These are phyloP conservation scores for Taiwanofungus camphoratus DNA, from an alignment of 1,284 basidiomycete species.

Conservation along the genomic window DNA sequence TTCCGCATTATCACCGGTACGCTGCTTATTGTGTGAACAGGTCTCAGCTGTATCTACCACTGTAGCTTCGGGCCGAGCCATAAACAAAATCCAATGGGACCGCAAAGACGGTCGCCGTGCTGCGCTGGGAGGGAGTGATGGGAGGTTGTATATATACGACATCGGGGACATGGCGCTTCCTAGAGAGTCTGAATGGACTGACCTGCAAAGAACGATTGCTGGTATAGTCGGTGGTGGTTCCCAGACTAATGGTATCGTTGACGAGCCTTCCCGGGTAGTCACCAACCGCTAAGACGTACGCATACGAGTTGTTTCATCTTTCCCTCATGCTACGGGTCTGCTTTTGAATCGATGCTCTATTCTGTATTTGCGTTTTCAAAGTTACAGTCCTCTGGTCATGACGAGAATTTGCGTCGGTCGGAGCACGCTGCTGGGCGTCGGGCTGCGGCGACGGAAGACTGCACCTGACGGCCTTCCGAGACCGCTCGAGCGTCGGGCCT, in stretches of 20 bases:
- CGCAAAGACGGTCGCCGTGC: conserved; percentile 78
- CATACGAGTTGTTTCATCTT: conserved; percentile 1
- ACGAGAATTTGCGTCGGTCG: too few relatives aligned
- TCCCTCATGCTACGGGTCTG: neutral
- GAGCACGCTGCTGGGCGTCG: too few relatives aligned
- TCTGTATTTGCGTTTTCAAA: too few relatives aligned
- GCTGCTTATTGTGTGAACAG: conserved; percentile 32
- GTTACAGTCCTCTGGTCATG: too few relatives aligned
- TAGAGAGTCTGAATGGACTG: conserved; percentile 84
- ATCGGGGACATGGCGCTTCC: conserved; percentile 86
- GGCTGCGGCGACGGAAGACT: too few relatives aligned
- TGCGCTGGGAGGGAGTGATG: conserved; percentile 88
- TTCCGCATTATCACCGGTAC: conserved; percentile 1
- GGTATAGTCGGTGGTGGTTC: conserved; percentile 54
- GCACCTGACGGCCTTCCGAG: too few relatives aligned
- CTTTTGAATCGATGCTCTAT: neutral
- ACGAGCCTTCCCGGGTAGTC: conserved; percentile 37
- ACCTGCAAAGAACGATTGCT: conserved; percentile 78
- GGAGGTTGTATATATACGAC: conserved; percentile 90
- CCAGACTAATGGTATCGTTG: conserved; percentile 47
- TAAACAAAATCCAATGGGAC: conserved; percentile 97
- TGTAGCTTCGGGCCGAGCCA: conserved; percentile 68
- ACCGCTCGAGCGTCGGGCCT: too few relatives aligned
- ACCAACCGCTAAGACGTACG: conserved; percentile 35
- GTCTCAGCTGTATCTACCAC: conserved; percentile 76